Conservation (phyloP, 805 yeast species). For the Martiniozyma abietophila region DNA sequence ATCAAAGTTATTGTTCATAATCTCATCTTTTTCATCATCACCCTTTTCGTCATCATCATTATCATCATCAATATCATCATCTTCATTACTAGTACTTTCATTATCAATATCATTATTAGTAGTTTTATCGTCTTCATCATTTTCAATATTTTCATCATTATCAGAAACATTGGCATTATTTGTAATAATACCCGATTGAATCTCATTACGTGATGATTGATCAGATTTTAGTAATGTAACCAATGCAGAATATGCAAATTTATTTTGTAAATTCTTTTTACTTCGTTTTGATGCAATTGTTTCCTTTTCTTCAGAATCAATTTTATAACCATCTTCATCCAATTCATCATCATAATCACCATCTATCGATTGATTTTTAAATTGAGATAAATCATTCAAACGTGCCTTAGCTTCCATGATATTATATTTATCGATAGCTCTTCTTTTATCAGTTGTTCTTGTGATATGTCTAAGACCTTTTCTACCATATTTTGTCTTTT, state of each 20-base stretch:
- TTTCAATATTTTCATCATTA: slow-evolving; percentile 16
- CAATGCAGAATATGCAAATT: slow-evolving; percentile 23
- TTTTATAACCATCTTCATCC: slow-evolving; percentile 5
- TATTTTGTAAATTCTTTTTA: slow-evolving; percentile 15
- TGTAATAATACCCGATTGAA: too few species aligned
- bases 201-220: slow-evolving; percentile 3
- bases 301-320: slow-evolving; percentile 11
- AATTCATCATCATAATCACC: slow-evolving; percentile 10
- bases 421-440: slow-evolving; percentile 14
- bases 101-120: slow-evolving; percentile 16
- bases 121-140: slow-evolving; percentile 16
- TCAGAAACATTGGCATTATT: too few species aligned
- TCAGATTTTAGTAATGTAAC: slow-evolving; percentile 18
- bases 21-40: slow-evolving; percentile 29
- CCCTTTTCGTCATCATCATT: slow-evolving; percentile 27
- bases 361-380: too few species aligned
- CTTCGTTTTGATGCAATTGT: slow-evolving; percentile 13
- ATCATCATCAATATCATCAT: slow-evolving; percentile 14
- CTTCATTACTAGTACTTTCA: slow-evolving; percentile 5
- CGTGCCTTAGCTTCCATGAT: slow-evolving; percentile 21
- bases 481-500: slow-evolving; percentile 46
- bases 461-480: slow-evolving; percentile 50
- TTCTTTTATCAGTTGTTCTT: slow-evolving; percentile 35
- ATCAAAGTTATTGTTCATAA: slow-evolving; percentile 33
- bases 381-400: slow-evolving; percentile 8